Base-by-base conservation (phyloP, 176 grass and related monocot genomes). In the Chloris gayana region DNA sequence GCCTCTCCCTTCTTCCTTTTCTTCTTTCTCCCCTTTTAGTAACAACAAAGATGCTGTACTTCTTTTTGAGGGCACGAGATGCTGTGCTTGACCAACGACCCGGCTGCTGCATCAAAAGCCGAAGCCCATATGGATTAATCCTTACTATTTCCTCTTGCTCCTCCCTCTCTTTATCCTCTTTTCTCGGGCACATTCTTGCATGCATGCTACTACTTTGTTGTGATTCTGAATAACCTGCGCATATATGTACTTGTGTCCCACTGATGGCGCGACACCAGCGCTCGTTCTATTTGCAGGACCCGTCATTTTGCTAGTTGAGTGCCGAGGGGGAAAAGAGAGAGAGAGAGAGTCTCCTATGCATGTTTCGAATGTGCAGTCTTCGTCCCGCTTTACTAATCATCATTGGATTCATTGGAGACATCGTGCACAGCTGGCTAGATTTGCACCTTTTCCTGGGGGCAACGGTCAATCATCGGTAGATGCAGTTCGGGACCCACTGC, bases 51-150 rank as follows among this genome's bases (percentile, higher is more conserved):
- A 89, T 58, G 82, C 17, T 81, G 77, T 75, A 80, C 82, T 84
- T 88, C 87, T 76, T 85, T 89, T 89, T 81, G 82, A 89, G 56
- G 64, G 81, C 87, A 80, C 65, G 65, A 63, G 62, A 80, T 75
- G 82, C 71, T 89, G 89, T 77, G 70, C 85, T 88, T 84, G 86
- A 91, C 85, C 86, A 88, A 88, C 77, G 86, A 85, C 66, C 81
- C 57, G 41, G 76, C 51, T 53, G 50, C 86, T 79, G 64, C 76
- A 73, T 76, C 80, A 90, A 72, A 72, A 85, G 72, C 67, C 77
- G 63, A 80, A 64, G 87, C 87, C 74, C 61, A 82, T 50, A 88
- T 84, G 61, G 81, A 56, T 78, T 46, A 83, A 83, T 88, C 46
- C 62, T 24, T 54, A 54, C 54, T 3, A 44, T 49, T 74, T 77